phyloP scores from a whole-genome alignment of 768 basidiomycete species.

The Leccinum boreale region DNA sequence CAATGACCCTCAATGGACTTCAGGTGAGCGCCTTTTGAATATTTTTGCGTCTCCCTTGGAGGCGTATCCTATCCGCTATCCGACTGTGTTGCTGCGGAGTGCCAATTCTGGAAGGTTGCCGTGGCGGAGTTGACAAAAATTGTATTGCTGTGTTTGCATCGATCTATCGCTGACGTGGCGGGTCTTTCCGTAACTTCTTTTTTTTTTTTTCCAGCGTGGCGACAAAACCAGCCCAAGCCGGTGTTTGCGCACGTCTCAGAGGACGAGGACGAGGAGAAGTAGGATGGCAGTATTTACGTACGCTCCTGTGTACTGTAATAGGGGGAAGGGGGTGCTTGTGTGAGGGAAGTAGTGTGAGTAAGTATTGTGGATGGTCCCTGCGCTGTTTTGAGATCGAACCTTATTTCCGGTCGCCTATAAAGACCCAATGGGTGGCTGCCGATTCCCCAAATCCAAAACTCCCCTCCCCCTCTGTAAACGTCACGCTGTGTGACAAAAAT shows the following conservation, averaged over 20 bases:
- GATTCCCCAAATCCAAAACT: conserved; percentile 65
- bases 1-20: conserved; percentile 79
- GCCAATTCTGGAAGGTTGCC: conserved; percentile 20
- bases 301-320: conserved; percentile 3
- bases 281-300: conserved; percentile 33
- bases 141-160: conserved; percentile 33
- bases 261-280: conserved; percentile 56
- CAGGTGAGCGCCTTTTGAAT: conserved; percentile 53
- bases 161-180: conserved; percentile 57
- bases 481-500: conserved; percentile 60
- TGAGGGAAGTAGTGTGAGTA: conserved; percentile 31
- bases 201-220: conserved; percentile 75
- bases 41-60: conserved; percentile 10
- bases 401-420: conserved; percentile 81
- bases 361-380: conserved; percentile 58
- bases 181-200: conserved; percentile 29
- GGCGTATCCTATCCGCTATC: conserved; percentile 7
- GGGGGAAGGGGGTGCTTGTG: conserved; percentile 8
- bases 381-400: conserved; percentile 75
- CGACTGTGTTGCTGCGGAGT: conserved; percentile 26
- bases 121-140: conserved; percentile 27
- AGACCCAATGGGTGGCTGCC: conserved; percentile 66
- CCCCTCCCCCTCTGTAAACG: conserved; percentile 47
- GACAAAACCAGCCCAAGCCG: conserved; percentile 78
- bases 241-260: conserved; percentile 69